Evolutionary conservation across 192 early-diverging fungal species (phyloP).

Genomic region (Cladochytrium replicatum): DNA sequence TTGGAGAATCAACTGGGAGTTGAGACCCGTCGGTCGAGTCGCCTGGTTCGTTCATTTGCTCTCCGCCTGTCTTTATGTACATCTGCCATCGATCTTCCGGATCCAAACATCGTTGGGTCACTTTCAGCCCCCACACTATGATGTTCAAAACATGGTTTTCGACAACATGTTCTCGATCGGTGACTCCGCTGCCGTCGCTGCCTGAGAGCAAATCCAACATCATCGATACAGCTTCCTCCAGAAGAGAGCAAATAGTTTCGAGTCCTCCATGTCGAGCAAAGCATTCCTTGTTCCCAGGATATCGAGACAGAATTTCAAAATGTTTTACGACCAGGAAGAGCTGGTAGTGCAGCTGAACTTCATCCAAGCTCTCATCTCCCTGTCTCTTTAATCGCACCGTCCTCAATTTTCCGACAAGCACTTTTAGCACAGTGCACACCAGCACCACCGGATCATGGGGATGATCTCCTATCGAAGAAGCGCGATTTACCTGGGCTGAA

Average conservation of each 20-base stretch:
- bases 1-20: too few relatives aligned
- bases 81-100: constrained; percentile 2
- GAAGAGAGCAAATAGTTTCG: not conserved
- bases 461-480: too few relatives aligned
- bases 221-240: not conserved
- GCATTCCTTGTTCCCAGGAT: constrained; percentile 19
- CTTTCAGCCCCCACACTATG: constrained; percentile 1
- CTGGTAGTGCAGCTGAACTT: not conserved
- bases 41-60: too few relatives aligned
- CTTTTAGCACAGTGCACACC: too few relatives aligned
- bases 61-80: too few relatives aligned
- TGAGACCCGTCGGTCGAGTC: too few relatives aligned
- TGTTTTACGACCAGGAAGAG: constrained; percentile 7
- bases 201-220: constrained; percentile 6
- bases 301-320: constrained; percentile 25
- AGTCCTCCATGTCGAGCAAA: constrained; percentile 13
- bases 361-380: too few relatives aligned
- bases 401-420: too few relatives aligned
- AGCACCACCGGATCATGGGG: too few relatives aligned
- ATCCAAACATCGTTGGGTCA: not conserved
- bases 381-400: too few relatives aligned
- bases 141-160: not conserved
- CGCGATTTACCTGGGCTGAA: too few relatives aligned
- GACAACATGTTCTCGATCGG: not conserved
- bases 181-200: not conserved